These are phyloP conservation scores for Casuarina equisetifolia DNA, from an alignment of 306 rosid species.

Conservation along the genomic window DNA sequence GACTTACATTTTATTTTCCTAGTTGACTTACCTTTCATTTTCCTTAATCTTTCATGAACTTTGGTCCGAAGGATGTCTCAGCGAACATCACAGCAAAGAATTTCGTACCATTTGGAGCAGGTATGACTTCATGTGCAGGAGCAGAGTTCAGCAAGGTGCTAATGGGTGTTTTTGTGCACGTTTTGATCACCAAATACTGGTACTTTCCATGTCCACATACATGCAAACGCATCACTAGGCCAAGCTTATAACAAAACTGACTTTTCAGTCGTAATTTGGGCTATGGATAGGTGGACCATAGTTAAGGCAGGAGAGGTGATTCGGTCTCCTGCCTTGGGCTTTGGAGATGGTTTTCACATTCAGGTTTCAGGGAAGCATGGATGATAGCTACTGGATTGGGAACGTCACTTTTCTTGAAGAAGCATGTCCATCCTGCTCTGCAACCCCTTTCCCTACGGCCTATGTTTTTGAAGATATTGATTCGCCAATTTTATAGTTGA, in stretches of 20 bases:
- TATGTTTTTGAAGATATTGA: no score
- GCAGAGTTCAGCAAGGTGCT: slow-evolving; percentile 28
- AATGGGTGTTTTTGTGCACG: slow-evolving; percentile 20
- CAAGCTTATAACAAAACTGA: background rate
- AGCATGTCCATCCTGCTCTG: no score
- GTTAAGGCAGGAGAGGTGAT: background rate
- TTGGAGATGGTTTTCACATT: background rate
- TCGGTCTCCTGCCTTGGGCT: background rate
- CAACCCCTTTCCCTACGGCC: no score
- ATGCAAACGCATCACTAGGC: no score
- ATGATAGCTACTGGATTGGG: no score
- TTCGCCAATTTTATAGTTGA: no score
- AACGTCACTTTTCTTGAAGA: no score
- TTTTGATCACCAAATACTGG: slow-evolving; percentile 24
- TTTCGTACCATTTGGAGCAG: slow-evolving; percentile 33
- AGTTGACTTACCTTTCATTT: background rate
- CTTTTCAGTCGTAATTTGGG: background rate
- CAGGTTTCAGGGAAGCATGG: background rate
- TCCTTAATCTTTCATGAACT: background rate
- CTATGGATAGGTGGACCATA: background rate
- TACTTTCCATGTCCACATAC: background rate
- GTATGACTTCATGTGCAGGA: slow-evolving; percentile 29
- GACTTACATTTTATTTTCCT: background rate
- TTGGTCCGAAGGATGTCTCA: background rate
- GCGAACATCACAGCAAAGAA: slow-evolving; percentile 15